Evolutionary conservation across 257 asterid species (phyloP), one percentile per base, ranked within the genome.

Genomic region (Plectranthus barbatus): DNA sequence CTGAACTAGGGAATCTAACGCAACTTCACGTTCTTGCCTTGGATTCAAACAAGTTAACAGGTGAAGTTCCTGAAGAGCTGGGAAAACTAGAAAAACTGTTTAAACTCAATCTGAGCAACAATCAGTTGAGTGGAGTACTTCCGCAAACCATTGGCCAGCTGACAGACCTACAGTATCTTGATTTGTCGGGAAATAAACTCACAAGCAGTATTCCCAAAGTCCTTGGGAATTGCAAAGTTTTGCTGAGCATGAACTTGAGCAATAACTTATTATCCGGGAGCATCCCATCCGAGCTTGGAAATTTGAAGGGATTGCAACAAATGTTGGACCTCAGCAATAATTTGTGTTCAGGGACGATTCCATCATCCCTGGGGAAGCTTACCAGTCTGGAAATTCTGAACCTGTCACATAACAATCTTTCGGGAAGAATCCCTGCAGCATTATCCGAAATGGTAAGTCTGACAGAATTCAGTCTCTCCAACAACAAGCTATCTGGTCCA

Each of bases 291-390:
- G 83, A 83, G 33, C 68, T 86, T 5, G 94, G 94, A 9, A 82
- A 81, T 34, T 71, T 89, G 59, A 12, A 51, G 67, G 47, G 42
- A 9, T 72, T 86, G 58, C 87, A 76, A 34, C 44, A 21, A 60
- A 64, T 78, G 54, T 76, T 89, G 76, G 95, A 89, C 79, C 75
- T 86, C 7, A 86, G 94, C 68, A 62, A 67, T 69, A 90, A 90
- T 63, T 72, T 74, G 0, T 49, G 86, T 15, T 71, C 86, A 0
- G 97, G 90, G 68, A 19, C 3, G 15, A 85, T 90, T 31, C 92
- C 97, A 0, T 56, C 84, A 15, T 73, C 67, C 20, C 64, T 90
- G 66, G 92, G 83, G 40, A 78, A 54, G 54, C 86, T 90, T 7
- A 45, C 44, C 11, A 51, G 65, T 14, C 65, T 90, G 60, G 83